Percentiles rank a stretch among this genome's conserved stretches.
phyloP scores from a whole-genome alignment of 2,329 filamentous ascomycete genomes.

The Xylariales sp. region DNA sequence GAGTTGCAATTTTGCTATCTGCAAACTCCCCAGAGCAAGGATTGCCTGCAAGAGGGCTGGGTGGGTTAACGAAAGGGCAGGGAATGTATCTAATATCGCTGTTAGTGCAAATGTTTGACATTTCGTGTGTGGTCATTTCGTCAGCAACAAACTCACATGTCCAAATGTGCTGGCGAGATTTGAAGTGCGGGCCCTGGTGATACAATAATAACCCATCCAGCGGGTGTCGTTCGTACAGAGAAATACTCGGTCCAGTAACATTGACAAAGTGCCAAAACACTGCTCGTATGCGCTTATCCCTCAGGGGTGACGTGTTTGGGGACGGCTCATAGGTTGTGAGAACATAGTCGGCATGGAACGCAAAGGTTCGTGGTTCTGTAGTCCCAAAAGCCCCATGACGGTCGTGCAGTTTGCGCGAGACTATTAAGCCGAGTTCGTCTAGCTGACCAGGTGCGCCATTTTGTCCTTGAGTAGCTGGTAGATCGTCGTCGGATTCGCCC shows the following conservation, averaged over 20 bases:
- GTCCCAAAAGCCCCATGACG: constrained; percentile 38
- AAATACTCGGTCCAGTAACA: constrained; percentile 80
- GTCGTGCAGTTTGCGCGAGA: constrained; percentile 29
- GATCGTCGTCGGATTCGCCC: constrained; percentile 57
- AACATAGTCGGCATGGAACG: constrained; percentile 41
- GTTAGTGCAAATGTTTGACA: neutral
- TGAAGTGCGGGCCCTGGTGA: constrained; percentile 56
- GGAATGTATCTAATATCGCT: constrained; percentile 62
- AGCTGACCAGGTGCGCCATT: constrained; percentile 29
- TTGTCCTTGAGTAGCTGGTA: constrained; percentile 31
- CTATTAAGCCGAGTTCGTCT: constrained; percentile 34
- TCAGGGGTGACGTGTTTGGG: constrained; percentile 65
- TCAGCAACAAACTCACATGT: constrained; percentile 31
- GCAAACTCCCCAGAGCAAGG: constrained; percentile 78
- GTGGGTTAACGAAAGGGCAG: constrained; percentile 76
- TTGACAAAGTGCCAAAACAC: constrained; percentile 92
- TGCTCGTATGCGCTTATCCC: constrained; percentile 72
- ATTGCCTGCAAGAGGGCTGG: constrained; percentile 89
- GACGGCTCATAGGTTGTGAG: constrained; percentile 65
- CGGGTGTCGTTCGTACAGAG: constrained; percentile 80
- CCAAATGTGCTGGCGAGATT: constrained; percentile 62
- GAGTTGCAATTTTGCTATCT: constrained; percentile 78
- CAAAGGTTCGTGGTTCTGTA: constrained; percentile 45
- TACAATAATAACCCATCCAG: constrained; percentile 65
- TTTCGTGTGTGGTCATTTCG: too few relatives aligned